Conservation (phyloP, 148 eudicot species). For the Camellia sinensis region DNA sequence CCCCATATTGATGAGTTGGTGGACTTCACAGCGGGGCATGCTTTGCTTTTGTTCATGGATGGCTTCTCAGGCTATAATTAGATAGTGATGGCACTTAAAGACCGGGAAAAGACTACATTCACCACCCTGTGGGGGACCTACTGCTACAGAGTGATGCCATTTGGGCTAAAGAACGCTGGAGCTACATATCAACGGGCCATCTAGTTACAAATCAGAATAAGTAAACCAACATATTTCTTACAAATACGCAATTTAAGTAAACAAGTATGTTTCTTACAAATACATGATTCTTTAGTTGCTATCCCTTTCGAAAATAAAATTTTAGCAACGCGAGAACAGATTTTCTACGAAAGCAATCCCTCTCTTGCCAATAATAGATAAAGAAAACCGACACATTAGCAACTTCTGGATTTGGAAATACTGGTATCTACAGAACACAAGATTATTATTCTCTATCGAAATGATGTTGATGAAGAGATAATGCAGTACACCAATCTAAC, state of each 20-base stretch:
- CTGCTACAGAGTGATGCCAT: no score
- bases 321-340: neutral
- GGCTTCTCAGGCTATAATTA: no score
- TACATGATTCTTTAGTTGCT: conserved; percentile 2
- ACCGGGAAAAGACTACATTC: no score
- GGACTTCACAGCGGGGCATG: no score
- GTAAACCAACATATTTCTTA: no score
- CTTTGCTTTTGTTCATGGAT: no score
- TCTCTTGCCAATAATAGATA: conserved; percentile 33
- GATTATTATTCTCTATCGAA: neutral
- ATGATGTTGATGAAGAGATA: neutral
- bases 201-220: no score
- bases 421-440: neutral
- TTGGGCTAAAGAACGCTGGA: no score
- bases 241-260: neutral
- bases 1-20: no score
- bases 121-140: no score
- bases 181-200: no score
- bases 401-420: neutral
- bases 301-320: neutral
- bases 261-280: neutral
- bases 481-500: neutral
- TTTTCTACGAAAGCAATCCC: conserved; percentile 33
- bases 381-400: neutral
- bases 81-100: no score